These are phyloP conservation scores for Zoysia japonica DNA, from an alignment of 176 grass and related monocot genomes.

Conservation along the genomic window DNA sequence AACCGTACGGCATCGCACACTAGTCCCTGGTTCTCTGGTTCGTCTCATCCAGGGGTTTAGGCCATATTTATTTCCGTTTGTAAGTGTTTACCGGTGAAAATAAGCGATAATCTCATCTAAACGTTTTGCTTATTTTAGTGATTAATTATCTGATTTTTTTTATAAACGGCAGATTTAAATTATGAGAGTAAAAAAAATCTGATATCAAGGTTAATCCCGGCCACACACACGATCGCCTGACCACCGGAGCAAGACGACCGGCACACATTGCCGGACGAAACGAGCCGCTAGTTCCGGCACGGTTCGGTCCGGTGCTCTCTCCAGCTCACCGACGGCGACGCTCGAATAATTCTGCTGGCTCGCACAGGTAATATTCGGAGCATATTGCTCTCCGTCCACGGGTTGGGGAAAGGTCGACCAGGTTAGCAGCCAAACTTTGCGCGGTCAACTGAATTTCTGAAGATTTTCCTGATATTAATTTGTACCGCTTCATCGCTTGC, in stretches of 20 bases:
- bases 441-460: neutral
- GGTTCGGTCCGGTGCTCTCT: conserved; percentile 21
- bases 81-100: too few species aligned
- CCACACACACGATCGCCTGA: neutral
- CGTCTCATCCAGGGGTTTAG: neutral
- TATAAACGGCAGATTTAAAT: too few species aligned
- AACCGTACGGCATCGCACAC: too few species aligned
- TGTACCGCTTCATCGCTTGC: too few species aligned
- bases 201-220: neutral
- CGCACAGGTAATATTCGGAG: conserved; percentile 14
- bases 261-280: neutral
- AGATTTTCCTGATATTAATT: neutral
- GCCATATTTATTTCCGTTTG: too few species aligned
- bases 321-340: conserved; percentile 43
- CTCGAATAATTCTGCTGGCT: conserved; percentile 9
- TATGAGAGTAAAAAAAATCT: too few species aligned
- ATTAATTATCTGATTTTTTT: too few species aligned
- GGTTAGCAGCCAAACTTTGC: neutral
- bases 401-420: neutral
- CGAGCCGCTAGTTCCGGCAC: conserved; percentile 6
- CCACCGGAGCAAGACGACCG: neutral
- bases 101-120: neutral
- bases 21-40: too few species aligned
- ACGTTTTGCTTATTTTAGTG: neutral
- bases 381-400: neutral